A percentile compares a stretch with the other conserved stretches of the same genome.
Conservation (phyloP, 2,329 filamentous ascomycete species). For the Daldinia eschscholtzii region DNA sequence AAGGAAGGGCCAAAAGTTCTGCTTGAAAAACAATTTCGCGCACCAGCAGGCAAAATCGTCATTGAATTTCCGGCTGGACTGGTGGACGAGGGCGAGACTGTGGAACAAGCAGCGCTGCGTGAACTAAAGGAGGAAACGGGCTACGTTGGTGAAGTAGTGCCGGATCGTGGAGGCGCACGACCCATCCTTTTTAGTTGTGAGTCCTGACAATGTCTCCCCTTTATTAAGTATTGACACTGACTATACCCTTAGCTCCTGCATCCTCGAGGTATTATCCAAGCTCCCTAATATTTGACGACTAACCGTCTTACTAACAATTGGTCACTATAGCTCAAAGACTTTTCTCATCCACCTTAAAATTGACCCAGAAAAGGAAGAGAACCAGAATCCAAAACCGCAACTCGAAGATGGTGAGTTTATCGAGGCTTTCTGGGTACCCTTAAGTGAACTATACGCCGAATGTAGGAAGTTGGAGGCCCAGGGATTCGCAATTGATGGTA, state of each 20-base stretch:
- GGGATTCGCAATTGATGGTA: slow-evolving; percentile 52
- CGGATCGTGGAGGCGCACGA: slow-evolving; percentile 41
- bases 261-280: slow-evolving; percentile 47
- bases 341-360: slow-evolving; percentile 60
- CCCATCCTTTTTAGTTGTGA: slow-evolving; percentile 50
- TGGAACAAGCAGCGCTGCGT: slow-evolving; percentile 55
- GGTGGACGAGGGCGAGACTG: slow-evolving; percentile 55
- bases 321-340: slow-evolving; percentile 45
- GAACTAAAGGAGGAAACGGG: slow-evolving; percentile 58
- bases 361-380: slow-evolving; percentile 59
- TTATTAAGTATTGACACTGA: slow-evolving; percentile 3
- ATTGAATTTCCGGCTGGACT: slow-evolving; percentile 57
- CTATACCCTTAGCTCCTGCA: slow-evolving; percentile 43
- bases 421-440: slow-evolving; percentile 63
- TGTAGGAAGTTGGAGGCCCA: slow-evolving; percentile 58
- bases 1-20: slow-evolving; percentile 49
- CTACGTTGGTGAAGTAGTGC: slow-evolving; percentile 53
- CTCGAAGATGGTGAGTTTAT: slow-evolving; percentile 67
- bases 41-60: slow-evolving; percentile 56
- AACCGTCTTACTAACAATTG: slow-evolving; percentile 6
- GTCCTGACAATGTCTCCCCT: slow-evolving; percentile 17
- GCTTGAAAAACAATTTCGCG: slow-evolving; percentile 57
- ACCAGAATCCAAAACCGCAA: slow-evolving; percentile 60
- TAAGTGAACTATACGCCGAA: slow-evolving; percentile 60
- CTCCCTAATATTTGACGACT: not conserved